Evolutionary conservation across 2,329 filamentous ascomycete species (phyloP).

Genomic region (Hypocreales sp.): DNA sequence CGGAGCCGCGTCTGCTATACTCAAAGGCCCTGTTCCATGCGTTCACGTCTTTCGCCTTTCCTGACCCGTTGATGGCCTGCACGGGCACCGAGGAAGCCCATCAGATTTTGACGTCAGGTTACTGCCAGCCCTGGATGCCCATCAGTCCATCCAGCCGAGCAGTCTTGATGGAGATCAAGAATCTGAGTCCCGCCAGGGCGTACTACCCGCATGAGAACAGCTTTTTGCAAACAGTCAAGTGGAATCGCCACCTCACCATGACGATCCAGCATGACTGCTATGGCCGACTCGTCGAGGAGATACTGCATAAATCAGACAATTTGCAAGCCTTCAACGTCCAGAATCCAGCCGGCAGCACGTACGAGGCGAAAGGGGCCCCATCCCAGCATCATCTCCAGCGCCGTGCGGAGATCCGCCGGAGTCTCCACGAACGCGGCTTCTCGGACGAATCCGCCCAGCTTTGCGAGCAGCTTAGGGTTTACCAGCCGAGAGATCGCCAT

Average conservation of each 20-base stretch:
- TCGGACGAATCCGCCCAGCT: neutral
- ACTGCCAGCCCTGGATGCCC: conserved; percentile 1
- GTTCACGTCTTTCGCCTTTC: neutral
- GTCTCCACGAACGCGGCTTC: neutral
- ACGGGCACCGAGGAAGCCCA: conserved; percentile 1
- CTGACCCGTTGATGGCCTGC: neutral
- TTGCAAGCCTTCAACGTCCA: neutral
- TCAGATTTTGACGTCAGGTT: neutral
- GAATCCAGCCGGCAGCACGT: neutral
- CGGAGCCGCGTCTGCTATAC: conserved; percentile 1
- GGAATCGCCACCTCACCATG: neutral
- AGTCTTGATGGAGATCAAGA: neutral
- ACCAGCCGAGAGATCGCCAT: neutral
- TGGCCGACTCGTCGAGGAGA: neutral
- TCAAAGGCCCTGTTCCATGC: conserved; percentile 1
- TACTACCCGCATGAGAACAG: neutral
- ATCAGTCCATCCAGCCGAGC: neutral
- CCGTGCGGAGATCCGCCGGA: neutral
- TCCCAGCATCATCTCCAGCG: neutral
- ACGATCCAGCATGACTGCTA: conserved; percentile 1
- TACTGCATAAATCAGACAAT: neutral
- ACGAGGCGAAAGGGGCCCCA: neutral
- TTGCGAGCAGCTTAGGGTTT: neutral
- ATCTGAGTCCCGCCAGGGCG: neutral
- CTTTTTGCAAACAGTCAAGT: neutral